phyloP scores from a whole-genome alignment of 1,139 yeast species.

The Debaryomyces sp. region DNA sequence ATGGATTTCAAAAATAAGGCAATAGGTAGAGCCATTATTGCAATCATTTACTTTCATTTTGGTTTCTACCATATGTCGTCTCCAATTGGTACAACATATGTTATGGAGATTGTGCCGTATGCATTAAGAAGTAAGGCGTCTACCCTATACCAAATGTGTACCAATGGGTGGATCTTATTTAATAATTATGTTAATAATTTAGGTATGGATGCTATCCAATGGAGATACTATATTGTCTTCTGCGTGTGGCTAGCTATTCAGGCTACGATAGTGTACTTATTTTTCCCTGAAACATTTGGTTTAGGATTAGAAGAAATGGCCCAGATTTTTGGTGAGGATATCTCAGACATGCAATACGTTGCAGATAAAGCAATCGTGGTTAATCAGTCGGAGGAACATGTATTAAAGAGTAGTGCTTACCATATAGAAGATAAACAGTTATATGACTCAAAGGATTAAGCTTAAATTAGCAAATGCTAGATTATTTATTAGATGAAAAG shows the following conservation, averaged over 20 bases:
- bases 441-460: too few species aligned
- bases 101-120: constrained; percentile 34
- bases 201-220: constrained; percentile 16
- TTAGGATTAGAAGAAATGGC: constrained; percentile 15
- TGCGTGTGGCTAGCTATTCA: constrained; percentile 13
- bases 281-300: constrained; percentile 14
- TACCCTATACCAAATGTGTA: constrained; percentile 12
- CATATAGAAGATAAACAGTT: background rate
- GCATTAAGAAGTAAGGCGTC: constrained; percentile 17
- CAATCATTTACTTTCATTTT: constrained; percentile 37
- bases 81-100: constrained; percentile 27
- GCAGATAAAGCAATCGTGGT: background rate
- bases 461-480: background rate
- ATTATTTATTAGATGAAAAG: background rate
- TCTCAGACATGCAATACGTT: background rate
- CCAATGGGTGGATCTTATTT: constrained; percentile 5
- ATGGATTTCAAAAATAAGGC: constrained; percentile 22
- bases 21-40: constrained; percentile 34
- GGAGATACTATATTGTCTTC: constrained; percentile 20
- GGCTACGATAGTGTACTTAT: constrained; percentile 11
- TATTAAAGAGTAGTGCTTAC: background rate
- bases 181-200: constrained; percentile 14
- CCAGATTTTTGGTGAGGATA: constrained; percentile 13
- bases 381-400: background rate
- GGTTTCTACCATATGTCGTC: constrained; percentile 30